phyloP scores from a whole-genome alignment of 1,139 yeast genomes.

The Lodderomyces pseudojiufengensis region DNA sequence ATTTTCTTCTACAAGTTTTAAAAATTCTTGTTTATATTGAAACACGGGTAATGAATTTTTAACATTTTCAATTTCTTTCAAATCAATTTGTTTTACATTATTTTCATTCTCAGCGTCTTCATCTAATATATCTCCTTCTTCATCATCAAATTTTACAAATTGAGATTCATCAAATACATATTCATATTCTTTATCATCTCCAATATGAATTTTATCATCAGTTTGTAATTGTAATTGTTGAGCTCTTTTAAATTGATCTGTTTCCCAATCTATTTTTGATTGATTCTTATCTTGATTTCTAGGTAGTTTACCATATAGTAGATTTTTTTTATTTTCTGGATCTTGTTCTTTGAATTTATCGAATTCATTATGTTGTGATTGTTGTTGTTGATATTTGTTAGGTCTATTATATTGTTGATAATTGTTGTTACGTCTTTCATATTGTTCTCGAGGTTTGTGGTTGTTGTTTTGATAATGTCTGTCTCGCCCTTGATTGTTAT shows the following conservation, averaged over 20 bases:
- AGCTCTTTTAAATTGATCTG: conserved; percentile 55
- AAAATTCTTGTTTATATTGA: conserved; percentile 55
- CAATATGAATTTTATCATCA: conserved; percentile 45
- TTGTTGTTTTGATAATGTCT: no score
- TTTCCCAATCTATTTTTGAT: conserved; percentile 55
- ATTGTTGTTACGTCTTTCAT: not conserved
- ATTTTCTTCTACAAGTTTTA: conserved; percentile 58
- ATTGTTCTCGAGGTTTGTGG: not conserved
- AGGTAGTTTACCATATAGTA: conserved; percentile 28
- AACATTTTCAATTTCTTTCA: conserved; percentile 41
- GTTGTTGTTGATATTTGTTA: not conserved
- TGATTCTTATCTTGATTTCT: conserved; percentile 26
- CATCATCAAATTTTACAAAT: conserved; percentile 59
- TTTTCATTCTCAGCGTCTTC: conserved; percentile 16
- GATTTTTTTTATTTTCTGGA: conserved; percentile 49
- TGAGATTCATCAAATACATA: conserved; percentile 83
- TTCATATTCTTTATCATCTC: conserved; percentile 54
- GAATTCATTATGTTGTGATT: conserved; percentile 1
- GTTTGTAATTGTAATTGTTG: conserved; percentile 25
- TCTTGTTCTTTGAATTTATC: conserved; percentile 6
- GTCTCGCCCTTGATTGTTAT: no score
- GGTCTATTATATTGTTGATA: no score
- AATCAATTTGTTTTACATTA: conserved; percentile 4
- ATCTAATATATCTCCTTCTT: conserved; percentile 27
- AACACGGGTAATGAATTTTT: conserved; percentile 76